Evolutionary conservation across 352 stramenopile genomes (phyloP), one percentile per base, ranked within the genome.

Genomic region (Peronosclerospora sorghi): DNA sequence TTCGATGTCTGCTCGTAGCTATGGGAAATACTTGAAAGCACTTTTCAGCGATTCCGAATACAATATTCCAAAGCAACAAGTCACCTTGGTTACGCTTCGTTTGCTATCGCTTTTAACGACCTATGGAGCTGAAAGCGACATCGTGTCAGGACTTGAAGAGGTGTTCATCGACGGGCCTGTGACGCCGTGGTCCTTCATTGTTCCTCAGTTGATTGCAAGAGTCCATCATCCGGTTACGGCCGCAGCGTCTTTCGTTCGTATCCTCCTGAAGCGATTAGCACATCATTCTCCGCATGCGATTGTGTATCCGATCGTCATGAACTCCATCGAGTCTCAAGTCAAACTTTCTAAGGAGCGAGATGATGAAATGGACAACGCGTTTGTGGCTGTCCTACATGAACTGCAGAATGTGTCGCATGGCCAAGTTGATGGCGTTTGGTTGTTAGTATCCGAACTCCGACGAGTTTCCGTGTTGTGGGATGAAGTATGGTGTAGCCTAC

Each of bases 381-480:
- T 79, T 59, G 44, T 47, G 40, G 54, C 55, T 13, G 55, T 88
- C 5, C 53, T 83, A 2, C 24, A 52, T 3, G 68, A 74, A 36
- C 42, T 88, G 15, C 54, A 62, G 15, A 43, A 43, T 10, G 54
- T 63, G 10, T 73, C 65, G 8, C 19, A 43, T 35, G 52, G 66
- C 1, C 54, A 88, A 32, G 59, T 83, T 1, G 56, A 72, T 23
- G 66, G 65, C 9, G 73, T 89, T n/a, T 55, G 58, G 9, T 39
- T 80, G 36, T 45, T 93, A 5, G 60, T 91, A 29, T 68, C 62
- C 1, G 81, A 94, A 45, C 53, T 94, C 18, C 66, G 78, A 43
- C 73, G 81, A 17, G 71, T 94, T 29, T 78, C 81, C 1, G 61
- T 91, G 30, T 44, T 94, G 30, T 94, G 79, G 79, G 81, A 94